These are phyloP conservation scores for Albifimbria verrucaria DNA, from an alignment of 2,329 filamentous ascomycete genomes.

Conservation along the genomic window DNA sequence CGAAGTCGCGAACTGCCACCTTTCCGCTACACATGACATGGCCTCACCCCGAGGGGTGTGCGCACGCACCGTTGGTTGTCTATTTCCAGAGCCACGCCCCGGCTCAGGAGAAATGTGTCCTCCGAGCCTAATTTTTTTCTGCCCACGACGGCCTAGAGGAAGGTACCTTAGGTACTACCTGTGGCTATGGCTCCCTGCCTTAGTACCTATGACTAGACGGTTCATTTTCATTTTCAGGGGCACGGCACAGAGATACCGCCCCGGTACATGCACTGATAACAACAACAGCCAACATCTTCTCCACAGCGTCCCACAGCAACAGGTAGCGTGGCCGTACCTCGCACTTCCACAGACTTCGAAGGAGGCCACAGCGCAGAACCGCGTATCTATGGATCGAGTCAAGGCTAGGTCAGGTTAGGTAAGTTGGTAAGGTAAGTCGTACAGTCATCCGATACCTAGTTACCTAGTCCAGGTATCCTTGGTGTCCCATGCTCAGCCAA, in stretches of 20 bases:
- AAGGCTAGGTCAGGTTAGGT: no score
- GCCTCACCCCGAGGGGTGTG: neutral
- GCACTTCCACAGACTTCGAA: no score
- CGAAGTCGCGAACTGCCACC: conserved; percentile 13
- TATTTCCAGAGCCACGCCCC: neutral
- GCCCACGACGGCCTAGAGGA: neutral
- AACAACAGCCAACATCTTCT: no score
- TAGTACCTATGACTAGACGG: neutral
- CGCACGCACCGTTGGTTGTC: neutral
- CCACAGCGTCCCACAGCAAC: no score
- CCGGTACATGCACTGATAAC: no score
- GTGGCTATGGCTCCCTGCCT: neutral
- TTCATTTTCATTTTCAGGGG: neutral
- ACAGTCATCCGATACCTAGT: no score
- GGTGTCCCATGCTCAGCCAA: neutral
- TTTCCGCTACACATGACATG: neutral
- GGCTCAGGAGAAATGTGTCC: neutral
- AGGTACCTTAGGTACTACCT: neutral
- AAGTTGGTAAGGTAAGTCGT: no score
- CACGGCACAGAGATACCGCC: neutral
- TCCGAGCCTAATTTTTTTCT: no score
- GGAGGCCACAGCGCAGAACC: no score
- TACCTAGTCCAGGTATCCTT: no score
- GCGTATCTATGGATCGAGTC: no score
- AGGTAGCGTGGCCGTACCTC: no score